These are phyloP conservation scores for Camellia granthamiana DNA, from an alignment of 148 eudicot genomes.

Conservation along the genomic window DNA sequence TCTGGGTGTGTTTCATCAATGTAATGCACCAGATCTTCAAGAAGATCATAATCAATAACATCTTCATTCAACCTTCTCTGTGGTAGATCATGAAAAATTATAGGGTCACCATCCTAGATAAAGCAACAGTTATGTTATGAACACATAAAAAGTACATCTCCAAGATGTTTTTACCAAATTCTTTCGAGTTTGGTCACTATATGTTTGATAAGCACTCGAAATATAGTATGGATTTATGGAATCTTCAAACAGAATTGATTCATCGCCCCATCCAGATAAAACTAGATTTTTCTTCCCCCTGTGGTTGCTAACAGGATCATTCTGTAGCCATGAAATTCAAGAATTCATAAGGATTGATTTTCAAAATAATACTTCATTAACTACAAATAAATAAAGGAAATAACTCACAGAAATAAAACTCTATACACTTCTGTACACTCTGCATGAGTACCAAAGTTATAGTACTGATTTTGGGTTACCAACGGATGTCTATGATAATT, in stretches of 20 bases:
- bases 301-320: slow-evolving; percentile 66
- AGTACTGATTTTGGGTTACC: neutral
- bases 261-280: slow-evolving; percentile 85
- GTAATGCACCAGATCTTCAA: slow-evolving; percentile 88
- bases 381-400: neutral
- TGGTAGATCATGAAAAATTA: slow-evolving; percentile 10
- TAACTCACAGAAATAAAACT: neutral
- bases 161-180: slow-evolving; percentile 61
- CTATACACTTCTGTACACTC: neutral
- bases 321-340: slow-evolving; percentile 34
- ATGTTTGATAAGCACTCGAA: slow-evolving; percentile 58
- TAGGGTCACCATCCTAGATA: neutral
- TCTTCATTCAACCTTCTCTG: slow-evolving; percentile 94
- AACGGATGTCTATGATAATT: too few relatives aligned
- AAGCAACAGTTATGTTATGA: neutral
- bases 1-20: slow-evolving; percentile 80
- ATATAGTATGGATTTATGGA: slow-evolving; percentile 61
- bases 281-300: slow-evolving; percentile 88
- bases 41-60: slow-evolving; percentile 91
- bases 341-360: neutral
- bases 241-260: slow-evolving; percentile 71
- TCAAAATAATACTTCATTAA: slow-evolving; percentile 2
- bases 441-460: neutral
- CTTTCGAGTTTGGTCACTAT: slow-evolving; percentile 72
- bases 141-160: neutral